Evolutionary conservation across 2,329 filamentous ascomycete species (phyloP).

Genomic region (Cercospora berteroae): DNA sequence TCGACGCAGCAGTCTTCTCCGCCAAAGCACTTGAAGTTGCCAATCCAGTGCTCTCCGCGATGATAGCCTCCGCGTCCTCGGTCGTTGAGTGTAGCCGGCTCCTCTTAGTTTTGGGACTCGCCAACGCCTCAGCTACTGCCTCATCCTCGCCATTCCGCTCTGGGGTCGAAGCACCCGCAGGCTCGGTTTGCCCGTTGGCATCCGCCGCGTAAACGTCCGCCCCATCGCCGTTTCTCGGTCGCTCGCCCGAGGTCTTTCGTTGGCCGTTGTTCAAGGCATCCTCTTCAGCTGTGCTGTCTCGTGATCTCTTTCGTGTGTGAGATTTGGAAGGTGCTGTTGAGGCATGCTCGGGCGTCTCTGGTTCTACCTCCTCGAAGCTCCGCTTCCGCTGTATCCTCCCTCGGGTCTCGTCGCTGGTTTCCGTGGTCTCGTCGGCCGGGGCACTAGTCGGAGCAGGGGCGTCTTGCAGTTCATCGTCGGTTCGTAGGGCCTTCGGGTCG

Average conservation of each 20-base stretch:
- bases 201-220: slow-evolving; percentile 27
- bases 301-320: slow-evolving; percentile 49
- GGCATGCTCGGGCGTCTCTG: slow-evolving; percentile 37
- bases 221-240: slow-evolving; percentile 30
- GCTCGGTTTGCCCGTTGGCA: slow-evolving; percentile 30
- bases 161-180: slow-evolving; percentile 25
- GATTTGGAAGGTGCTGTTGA: slow-evolving; percentile 39
- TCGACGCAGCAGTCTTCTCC: slow-evolving; percentile 18
- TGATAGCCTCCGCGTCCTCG: slow-evolving; percentile 22
- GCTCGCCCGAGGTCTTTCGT: slow-evolving; percentile 36
- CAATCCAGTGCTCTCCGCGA: slow-evolving; percentile 9
- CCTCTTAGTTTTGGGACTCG: slow-evolving; percentile 52
- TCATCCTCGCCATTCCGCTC: slow-evolving; percentile 21
- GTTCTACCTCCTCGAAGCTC: slow-evolving; percentile 47
- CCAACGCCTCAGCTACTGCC: slow-evolving; percentile 27
- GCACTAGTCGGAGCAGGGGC: slow-evolving; percentile 22
- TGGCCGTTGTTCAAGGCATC: slow-evolving; percentile 35
- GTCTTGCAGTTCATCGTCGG: slow-evolving; percentile 33
- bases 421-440: slow-evolving; percentile 23
- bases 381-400: slow-evolving; percentile 45
- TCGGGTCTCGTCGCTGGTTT: slow-evolving; percentile 20
- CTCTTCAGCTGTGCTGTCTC: slow-evolving; percentile 43
- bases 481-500: slow-evolving; percentile 12
- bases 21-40: slow-evolving; percentile 1
- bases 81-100: slow-evolving; percentile 40